Conservation (phyloP, 768 basidiomycete species). For the Hydnomerulius pinastri region DNA sequence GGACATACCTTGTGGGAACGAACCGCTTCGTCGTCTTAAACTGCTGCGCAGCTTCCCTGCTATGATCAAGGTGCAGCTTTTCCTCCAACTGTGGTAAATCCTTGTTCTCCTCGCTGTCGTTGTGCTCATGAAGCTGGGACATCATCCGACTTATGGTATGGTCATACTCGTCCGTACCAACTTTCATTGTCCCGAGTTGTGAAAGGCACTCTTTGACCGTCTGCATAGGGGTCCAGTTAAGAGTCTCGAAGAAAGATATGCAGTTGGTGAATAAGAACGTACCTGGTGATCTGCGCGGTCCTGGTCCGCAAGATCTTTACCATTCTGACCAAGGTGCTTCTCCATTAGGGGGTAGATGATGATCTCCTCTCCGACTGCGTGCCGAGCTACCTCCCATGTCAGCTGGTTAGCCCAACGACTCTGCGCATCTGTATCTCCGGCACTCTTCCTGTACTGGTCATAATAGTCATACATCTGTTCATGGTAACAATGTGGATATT, state of each 20-base stretch:
- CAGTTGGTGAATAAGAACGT: too few relatives aligned
- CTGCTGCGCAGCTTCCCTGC: conserved; percentile 43
- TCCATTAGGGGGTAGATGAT: conserved; percentile 67
- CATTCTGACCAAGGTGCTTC: conserved; percentile 52
- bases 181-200: conserved; percentile 45
- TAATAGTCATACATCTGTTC: conserved; percentile 59
- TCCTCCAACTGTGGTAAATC: conserved; percentile 59
- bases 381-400: conserved; percentile 61
- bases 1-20: conserved; percentile 55
- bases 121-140: conserved; percentile 51
- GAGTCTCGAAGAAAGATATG: too few relatives aligned
- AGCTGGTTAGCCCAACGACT: conserved; percentile 57
- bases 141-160: conserved; percentile 45
- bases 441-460: conserved; percentile 43
- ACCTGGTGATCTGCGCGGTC: conserved; percentile 62
- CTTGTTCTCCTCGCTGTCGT: conserved; percentile 56
- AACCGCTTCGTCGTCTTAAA: conserved; percentile 64
- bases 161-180: conserved; percentile 47
- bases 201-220: conserved; percentile 43
- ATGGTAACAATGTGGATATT: not conserved
- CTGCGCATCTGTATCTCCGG: conserved; percentile 49
- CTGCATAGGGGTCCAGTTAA: too few relatives aligned
- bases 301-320: conserved; percentile 50
- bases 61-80: conserved; percentile 44
- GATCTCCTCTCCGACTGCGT: conserved; percentile 63